These are phyloP conservation scores for Paxillus involutus DNA, from an alignment of 768 basidiomycete species.

Conservation along the genomic window DNA sequence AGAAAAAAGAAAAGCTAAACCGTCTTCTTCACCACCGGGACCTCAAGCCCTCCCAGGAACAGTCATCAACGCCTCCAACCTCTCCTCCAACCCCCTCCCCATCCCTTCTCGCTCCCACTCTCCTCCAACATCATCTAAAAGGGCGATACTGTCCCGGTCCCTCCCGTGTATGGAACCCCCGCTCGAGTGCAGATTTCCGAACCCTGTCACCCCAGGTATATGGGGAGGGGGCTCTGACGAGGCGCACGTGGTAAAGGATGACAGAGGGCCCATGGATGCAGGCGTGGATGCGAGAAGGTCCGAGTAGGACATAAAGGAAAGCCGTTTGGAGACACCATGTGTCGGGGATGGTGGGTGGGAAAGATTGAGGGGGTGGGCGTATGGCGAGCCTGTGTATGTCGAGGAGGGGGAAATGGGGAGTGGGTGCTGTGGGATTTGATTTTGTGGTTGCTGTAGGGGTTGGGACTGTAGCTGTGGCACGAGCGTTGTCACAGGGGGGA, in stretches of 20 bases:
- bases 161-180: conserved; percentile 24
- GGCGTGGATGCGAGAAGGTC: conserved; percentile 83
- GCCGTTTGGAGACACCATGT: conserved; percentile 56
- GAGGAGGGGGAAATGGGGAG: conserved; percentile 21
- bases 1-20: not conserved
- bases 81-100: conserved; percentile 79
- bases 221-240: conserved; percentile 70
- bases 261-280: conserved; percentile 66
- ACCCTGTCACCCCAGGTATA: conserved; percentile 58
- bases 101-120: conserved; percentile 89
- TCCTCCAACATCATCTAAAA: conserved; percentile 69
- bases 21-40: not conserved
- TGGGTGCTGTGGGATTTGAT: conserved; percentile 12
- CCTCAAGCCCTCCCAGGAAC: conserved; percentile 25
- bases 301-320: conserved; percentile 88
- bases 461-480: conserved; percentile 20
- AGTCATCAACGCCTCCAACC: conserved; percentile 61
- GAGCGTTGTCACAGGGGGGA: conserved; percentile 24
- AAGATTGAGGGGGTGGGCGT: conserved; percentile 17
- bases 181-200: conserved; percentile 32
- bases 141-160: conserved; percentile 41
- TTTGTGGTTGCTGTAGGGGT: conserved; percentile 11
- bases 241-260: conserved; percentile 66
- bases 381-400: conserved; percentile 29
- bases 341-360: conserved; percentile 48